These are phyloP conservation scores for Lepidium didymum DNA, from an alignment of 345 rosid genomes.

Conservation along the genomic window DNA sequence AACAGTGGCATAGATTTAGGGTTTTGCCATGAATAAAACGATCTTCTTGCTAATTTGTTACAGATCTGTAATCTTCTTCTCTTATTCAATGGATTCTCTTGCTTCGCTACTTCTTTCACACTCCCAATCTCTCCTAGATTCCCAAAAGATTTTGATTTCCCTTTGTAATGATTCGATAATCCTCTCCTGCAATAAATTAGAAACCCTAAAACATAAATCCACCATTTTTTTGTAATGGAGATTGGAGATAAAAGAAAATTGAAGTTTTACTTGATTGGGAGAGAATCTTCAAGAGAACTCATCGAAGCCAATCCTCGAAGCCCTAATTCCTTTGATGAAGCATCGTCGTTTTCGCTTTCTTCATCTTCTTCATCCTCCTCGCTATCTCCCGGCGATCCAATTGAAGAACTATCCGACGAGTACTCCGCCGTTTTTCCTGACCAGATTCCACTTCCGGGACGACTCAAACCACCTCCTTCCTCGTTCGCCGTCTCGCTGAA, in stretches of 20 bases:
- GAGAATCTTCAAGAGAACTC: slow-evolving; percentile 56
- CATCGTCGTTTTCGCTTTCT: slow-evolving; percentile 15
- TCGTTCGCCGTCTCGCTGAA: neutral
- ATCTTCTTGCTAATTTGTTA: slow-evolving; percentile 40
- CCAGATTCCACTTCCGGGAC: slow-evolving; percentile 26
- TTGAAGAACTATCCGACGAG: slow-evolving; percentile 55
- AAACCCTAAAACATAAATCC: neutral
- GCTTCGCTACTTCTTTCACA: slow-evolving; percentile 61
- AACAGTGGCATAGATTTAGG: slow-evolving; percentile 87
- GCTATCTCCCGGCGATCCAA: slow-evolving; percentile 58
- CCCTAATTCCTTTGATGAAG: slow-evolving; percentile 20
- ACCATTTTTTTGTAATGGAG: neutral
- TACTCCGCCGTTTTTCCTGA: slow-evolving; percentile 25
- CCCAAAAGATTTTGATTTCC: slow-evolving; percentile 82
- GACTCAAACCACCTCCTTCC: slow-evolving; percentile 3
- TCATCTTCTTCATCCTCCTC: slow-evolving; percentile 34
- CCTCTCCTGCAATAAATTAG: slow-evolving; percentile 49
- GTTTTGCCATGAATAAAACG: slow-evolving; percentile 53
- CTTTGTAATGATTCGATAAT: slow-evolving; percentile 66
- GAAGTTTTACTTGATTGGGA: slow-evolving; percentile 44
- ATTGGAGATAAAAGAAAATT: neutral
- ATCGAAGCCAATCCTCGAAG: slow-evolving; percentile 29
- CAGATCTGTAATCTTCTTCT: slow-evolving; percentile 57
- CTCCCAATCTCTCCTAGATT: slow-evolving; percentile 49
- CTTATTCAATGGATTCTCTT: slow-evolving; percentile 79